These are phyloP conservation scores for Talaromyces sp. DNA, from an alignment of 2,329 filamentous ascomycete species.

Conservation along the genomic window DNA sequence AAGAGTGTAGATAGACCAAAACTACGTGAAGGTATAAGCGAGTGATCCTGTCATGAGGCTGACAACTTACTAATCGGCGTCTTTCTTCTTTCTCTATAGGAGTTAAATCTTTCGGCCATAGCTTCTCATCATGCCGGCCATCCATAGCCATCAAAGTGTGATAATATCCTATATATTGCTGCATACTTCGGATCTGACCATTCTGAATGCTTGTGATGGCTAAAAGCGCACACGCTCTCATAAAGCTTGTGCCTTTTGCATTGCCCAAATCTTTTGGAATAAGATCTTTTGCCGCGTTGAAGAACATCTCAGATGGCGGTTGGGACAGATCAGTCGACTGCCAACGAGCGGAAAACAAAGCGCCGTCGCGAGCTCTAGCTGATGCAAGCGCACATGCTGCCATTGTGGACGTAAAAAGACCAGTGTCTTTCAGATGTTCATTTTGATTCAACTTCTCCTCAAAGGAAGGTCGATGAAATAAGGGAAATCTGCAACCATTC, in stretches of 20 bases:
- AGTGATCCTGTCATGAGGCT: not conserved
- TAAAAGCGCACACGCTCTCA: constrained; percentile 43
- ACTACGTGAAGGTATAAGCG: constrained; percentile 24
- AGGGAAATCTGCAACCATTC: constrained; percentile 38
- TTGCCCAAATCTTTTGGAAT: not conserved
- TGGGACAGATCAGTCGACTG: not conserved
- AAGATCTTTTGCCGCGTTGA: not conserved
- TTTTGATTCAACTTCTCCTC: constrained; percentile 38
- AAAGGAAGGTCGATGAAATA: constrained; percentile 50
- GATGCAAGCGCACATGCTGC: constrained; percentile 51
- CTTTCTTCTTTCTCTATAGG: constrained; percentile 49
- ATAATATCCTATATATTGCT: constrained; percentile 51
- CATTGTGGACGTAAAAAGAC: constrained; percentile 52
- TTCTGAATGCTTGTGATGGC: constrained; percentile 52
- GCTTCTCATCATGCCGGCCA: constrained; percentile 51
- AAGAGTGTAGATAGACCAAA: constrained; percentile 58
- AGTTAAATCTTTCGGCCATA: constrained; percentile 49
- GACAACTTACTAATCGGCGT: constrained; percentile 42
- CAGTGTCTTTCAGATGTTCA: constrained; percentile 44
- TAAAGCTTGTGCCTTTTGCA: not conserved
- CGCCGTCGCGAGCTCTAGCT: constrained; percentile 50
- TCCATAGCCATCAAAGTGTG: constrained; percentile 50
- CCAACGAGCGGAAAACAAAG: constrained; percentile 27
- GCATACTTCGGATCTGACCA: constrained; percentile 49
- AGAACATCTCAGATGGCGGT: constrained; percentile 1